Conservation (phyloP, 2,329 filamentous ascomycete species). For the Chaetoscypha palmicola region DNA sequence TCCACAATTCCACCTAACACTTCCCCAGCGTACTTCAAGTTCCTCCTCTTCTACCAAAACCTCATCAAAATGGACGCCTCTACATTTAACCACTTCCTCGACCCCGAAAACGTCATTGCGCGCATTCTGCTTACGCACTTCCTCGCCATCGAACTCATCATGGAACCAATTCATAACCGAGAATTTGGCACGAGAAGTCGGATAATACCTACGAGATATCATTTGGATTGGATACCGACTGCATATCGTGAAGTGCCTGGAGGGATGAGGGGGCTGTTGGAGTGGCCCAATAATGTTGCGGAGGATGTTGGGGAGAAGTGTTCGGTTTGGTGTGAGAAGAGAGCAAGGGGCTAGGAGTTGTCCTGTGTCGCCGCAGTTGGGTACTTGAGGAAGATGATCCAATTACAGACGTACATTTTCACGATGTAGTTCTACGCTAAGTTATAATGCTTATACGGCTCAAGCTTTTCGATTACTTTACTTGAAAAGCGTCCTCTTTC, state of each 20-base stretch:
- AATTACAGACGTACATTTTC: too few relatives aligned
- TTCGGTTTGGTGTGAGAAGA: too few relatives aligned
- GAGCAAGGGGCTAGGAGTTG: too few relatives aligned
- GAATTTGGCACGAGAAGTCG: constrained; percentile 24
- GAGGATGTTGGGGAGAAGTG: not conserved
- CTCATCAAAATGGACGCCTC: constrained; percentile 35
- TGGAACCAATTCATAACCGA: constrained; percentile 34
- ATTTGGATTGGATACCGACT: constrained; percentile 11
- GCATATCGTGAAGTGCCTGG: constrained; percentile 4
- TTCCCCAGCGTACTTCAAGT: constrained; percentile 32
- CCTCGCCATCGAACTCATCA: constrained; percentile 38
- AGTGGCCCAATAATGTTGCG: constrained; percentile 20
- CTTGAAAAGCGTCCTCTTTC: too few relatives aligned
- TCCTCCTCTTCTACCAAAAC: constrained; percentile 36
- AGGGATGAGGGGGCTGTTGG: constrained; percentile 6
- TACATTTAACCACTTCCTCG: constrained; percentile 38
- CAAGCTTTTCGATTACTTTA: too few relatives aligned
- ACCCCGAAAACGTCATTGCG: constrained; percentile 35
- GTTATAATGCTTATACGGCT: too few relatives aligned
- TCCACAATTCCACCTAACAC: not conserved
- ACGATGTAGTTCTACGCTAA: too few relatives aligned
- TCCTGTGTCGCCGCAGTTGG: too few relatives aligned
- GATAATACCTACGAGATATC: constrained; percentile 7
- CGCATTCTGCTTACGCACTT: constrained; percentile 41
- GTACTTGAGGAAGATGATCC: too few relatives aligned